A percentile compares a stretch with the other conserved stretches of the same genome.
These are phyloP conservation scores for Fusarium keratoplasticum DNA, from an alignment of 2,329 filamentous ascomycete species.

Conservation along the genomic window DNA sequence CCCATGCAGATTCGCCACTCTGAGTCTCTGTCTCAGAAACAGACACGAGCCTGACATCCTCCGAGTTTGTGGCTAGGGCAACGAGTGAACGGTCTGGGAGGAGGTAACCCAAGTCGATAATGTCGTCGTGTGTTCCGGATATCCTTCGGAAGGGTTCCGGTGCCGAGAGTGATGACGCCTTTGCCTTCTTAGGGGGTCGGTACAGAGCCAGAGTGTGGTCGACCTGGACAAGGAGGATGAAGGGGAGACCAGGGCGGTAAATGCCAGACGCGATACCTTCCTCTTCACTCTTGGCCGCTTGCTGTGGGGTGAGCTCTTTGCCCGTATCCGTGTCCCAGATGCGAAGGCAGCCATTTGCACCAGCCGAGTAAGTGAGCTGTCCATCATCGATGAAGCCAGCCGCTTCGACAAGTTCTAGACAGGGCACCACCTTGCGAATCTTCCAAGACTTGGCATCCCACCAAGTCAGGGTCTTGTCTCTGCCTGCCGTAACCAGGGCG, in stretches of 20 bases:
- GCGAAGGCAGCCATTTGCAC: slow-evolving; percentile 83
- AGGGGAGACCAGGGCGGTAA: slow-evolving; percentile 72
- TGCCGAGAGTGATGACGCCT: slow-evolving; percentile 50
- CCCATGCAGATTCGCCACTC: slow-evolving; percentile 36
- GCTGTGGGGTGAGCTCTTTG: slow-evolving; percentile 81
- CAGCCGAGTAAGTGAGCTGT: slow-evolving; percentile 82
- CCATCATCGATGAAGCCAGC: slow-evolving; percentile 82
- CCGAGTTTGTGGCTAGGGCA: slow-evolving; percentile 93
- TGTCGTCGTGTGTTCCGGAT: slow-evolving; percentile 96
- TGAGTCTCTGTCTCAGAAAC: slow-evolving; percentile 59
- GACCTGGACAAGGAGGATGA: slow-evolving; percentile 84
- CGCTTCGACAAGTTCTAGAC: slow-evolving; percentile 86
- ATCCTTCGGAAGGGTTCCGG: slow-evolving; percentile 77
- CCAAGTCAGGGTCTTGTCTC: slow-evolving; percentile 93
- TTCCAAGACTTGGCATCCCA: slow-evolving; percentile 94
- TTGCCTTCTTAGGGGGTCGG: slow-evolving; percentile 56
- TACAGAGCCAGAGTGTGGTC: slow-evolving; percentile 90
- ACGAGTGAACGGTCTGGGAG: slow-evolving; percentile 83
- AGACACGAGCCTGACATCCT: slow-evolving; percentile 90
- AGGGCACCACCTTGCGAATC: slow-evolving; percentile 80
- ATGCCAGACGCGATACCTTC: slow-evolving; percentile 80
- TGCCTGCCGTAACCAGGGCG: slow-evolving; percentile 82
- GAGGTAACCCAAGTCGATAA: slow-evolving; percentile 92
- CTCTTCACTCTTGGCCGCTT: slow-evolving; percentile 69
- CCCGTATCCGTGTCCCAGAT: slow-evolving; percentile 86